Conservation (phyloP, 805 yeast genomes). For the Wickerhamiella spandovensis region DNA sequence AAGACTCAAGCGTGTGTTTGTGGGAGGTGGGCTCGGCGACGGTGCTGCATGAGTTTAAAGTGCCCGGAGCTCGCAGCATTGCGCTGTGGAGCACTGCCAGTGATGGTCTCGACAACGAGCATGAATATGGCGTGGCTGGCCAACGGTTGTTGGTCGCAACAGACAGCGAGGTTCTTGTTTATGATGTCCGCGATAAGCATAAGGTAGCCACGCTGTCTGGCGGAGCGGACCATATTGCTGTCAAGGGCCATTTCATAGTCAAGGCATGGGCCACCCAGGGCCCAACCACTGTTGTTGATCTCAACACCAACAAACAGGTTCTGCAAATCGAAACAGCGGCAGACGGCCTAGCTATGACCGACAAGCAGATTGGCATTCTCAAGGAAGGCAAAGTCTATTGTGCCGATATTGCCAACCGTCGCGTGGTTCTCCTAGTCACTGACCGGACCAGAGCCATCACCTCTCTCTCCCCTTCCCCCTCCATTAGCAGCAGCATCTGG, state of each 20-base stretch:
- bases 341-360: background rate
- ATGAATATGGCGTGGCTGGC: slow-evolving; percentile 39
- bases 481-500: background rate
- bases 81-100: background rate
- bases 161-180: slow-evolving; percentile 18
- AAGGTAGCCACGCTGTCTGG: background rate
- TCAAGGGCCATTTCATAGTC: background rate
- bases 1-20: slow-evolving; percentile 32
- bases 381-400: background rate
- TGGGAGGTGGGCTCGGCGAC: slow-evolving; percentile 61
- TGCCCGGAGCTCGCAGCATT: slow-evolving; percentile 21
- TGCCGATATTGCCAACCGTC: background rate
- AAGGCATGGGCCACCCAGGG: background rate
- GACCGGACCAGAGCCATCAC: background rate
- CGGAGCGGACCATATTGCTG: background rate
- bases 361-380: background rate
- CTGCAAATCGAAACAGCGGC: background rate
- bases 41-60: slow-evolving; percentile 29
- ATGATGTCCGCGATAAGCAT: slow-evolving; percentile 4
- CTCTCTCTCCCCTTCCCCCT: too few species aligned
- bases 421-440: background rate
- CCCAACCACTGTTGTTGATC: background rate
- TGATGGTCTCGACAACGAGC: slow-evolving; percentile 2
- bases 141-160: slow-evolving; percentile 27
- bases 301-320: background rate